phyloP scores from a whole-genome alignment of 805 yeast species.

The Candida golubevii region DNA sequence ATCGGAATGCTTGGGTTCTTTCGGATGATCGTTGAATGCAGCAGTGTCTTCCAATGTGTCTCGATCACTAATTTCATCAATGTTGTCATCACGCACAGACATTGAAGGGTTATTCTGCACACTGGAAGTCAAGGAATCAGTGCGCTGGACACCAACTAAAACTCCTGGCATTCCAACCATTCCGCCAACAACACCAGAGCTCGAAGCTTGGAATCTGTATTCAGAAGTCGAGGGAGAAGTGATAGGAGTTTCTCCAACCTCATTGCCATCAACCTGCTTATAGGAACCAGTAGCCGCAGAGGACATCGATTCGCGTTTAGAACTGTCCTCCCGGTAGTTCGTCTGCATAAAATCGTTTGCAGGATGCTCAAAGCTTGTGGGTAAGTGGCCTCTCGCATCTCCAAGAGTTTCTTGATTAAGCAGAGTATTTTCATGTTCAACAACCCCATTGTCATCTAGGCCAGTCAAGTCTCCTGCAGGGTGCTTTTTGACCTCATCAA shows the following conservation, averaged over 20 bases:
- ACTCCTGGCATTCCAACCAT: slow-evolving; percentile 44
- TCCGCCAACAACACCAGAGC: slow-evolving; percentile 34
- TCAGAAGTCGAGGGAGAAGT: slow-evolving; percentile 49
- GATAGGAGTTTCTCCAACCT: slow-evolving; percentile 42
- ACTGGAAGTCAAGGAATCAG: slow-evolving; percentile 82
- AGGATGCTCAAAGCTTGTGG: slow-evolving; percentile 19
- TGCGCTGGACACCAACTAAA: slow-evolving; percentile 49
- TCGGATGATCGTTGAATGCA: slow-evolving; percentile 7
- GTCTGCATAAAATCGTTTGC: not conserved
- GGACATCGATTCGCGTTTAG: slow-evolving; percentile 23
- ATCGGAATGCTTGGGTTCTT: slow-evolving; percentile 10
- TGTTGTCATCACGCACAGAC: slow-evolving; percentile 75
- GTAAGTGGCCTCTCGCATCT: slow-evolving; percentile 24
- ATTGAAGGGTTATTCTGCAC: slow-evolving; percentile 89
- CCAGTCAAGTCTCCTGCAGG: slow-evolving; percentile 30
- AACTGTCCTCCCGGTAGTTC: not conserved
- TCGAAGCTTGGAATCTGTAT: slow-evolving; percentile 36
- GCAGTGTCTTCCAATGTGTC: slow-evolving; percentile 30
- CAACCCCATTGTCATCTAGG: slow-evolving; percentile 16
- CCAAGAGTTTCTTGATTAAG: slow-evolving; percentile 2
- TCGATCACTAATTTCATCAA: slow-evolving; percentile 41
- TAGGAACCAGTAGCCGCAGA: slow-evolving; percentile 28
- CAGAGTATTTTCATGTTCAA: slow-evolving; percentile 4
- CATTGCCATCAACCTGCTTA: slow-evolving; percentile 25
- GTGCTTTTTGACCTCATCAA: slow-evolving; percentile 25